Percentiles rank a stretch among this genome's conserved stretches.
Conservation (phyloP, 805 yeast genomes). For the Sugiyamaella chiloensis region DNA sequence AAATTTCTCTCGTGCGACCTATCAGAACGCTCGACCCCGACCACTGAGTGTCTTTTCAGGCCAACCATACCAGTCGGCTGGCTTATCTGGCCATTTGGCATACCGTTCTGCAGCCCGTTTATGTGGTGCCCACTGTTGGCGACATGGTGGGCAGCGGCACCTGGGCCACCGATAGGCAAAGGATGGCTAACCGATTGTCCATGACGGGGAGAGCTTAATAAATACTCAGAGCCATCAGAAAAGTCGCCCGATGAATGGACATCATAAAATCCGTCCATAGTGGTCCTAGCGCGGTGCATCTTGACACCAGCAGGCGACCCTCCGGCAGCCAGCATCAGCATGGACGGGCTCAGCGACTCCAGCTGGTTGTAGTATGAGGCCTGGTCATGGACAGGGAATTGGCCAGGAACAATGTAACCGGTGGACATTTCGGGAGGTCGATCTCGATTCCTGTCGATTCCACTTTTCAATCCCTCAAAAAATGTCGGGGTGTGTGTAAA, state of each 20-base stretch:
- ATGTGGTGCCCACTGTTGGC: too few relatives aligned
- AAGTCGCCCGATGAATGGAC: background rate
- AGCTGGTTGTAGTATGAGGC: slow-evolving; percentile 1
- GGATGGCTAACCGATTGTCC: slow-evolving; percentile 1
- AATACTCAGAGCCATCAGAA: background rate
- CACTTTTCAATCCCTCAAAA: background rate
- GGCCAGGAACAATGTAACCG: background rate
- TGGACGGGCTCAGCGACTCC: slow-evolving; percentile 8
- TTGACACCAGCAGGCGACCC: background rate
- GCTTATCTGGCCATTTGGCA: too few relatives aligned
- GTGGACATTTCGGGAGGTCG: background rate
- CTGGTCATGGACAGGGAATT: background rate
- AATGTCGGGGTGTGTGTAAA: background rate
- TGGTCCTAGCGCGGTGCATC: background rate
- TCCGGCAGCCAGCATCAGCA: slow-evolving; percentile 5
- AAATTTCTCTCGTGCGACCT: background rate
- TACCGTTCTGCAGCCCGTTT: too few relatives aligned
- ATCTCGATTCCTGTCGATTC: background rate
- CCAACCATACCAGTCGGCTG: too few relatives aligned
- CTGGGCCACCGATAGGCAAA: background rate
- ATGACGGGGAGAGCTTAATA: slow-evolving; percentile 1
- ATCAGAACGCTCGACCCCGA: too few relatives aligned
- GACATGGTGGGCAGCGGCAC: background rate
- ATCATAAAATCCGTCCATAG: background rate
- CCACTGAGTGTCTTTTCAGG: too few relatives aligned